phyloP scores from a whole-genome alignment of 768 basidiomycete genomes.

The Rhodotorula paludigena region DNA sequence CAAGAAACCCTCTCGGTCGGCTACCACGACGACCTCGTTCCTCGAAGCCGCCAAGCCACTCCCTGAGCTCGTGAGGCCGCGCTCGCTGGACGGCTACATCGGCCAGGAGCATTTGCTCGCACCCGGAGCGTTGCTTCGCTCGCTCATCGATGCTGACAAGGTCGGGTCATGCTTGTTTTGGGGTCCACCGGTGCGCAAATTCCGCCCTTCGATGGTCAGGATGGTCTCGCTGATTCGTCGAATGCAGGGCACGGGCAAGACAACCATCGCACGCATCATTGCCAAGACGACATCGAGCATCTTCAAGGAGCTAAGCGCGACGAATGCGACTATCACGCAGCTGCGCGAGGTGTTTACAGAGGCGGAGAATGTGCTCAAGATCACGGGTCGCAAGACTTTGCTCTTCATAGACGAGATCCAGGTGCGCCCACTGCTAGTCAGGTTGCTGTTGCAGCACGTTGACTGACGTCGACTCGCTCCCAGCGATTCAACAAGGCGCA shows the following conservation, averaged over 20 bases:
- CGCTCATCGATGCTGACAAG: slow-evolving; percentile 54
- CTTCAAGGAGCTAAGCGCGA: slow-evolving; percentile 58
- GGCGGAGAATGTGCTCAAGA: slow-evolving; percentile 60
- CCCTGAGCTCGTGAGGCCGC: slow-evolving; percentile 69
- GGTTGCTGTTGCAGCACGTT: neutral
- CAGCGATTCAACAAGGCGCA: slow-evolving; percentile 63
- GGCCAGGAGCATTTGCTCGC: slow-evolving; percentile 66
- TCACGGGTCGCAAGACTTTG: slow-evolving; percentile 64
- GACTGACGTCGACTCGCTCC: neutral
- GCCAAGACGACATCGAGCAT: slow-evolving; percentile 58
- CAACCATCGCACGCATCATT: slow-evolving; percentile 58
- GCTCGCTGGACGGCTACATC: slow-evolving; percentile 60
- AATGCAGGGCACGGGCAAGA: slow-evolving; percentile 46
- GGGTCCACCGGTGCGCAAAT: slow-evolving; percentile 45
- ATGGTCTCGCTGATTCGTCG: too few relatives aligned
- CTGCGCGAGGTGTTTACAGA: slow-evolving; percentile 70
- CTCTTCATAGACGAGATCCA: slow-evolving; percentile 80
- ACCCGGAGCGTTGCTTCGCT: slow-evolving; percentile 57
- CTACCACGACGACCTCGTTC: slow-evolving; percentile 45
- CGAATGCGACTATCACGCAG: slow-evolving; percentile 55
- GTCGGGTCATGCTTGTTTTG: slow-evolving; percentile 52
- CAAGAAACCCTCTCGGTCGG: too few relatives aligned
- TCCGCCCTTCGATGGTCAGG: too few relatives aligned
- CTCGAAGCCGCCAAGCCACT: slow-evolving; percentile 54
- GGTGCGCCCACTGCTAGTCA: slow-evolving; percentile 50